Conservation (phyloP, 257 asterid genomes). For the Ballota nigra region DNA sequence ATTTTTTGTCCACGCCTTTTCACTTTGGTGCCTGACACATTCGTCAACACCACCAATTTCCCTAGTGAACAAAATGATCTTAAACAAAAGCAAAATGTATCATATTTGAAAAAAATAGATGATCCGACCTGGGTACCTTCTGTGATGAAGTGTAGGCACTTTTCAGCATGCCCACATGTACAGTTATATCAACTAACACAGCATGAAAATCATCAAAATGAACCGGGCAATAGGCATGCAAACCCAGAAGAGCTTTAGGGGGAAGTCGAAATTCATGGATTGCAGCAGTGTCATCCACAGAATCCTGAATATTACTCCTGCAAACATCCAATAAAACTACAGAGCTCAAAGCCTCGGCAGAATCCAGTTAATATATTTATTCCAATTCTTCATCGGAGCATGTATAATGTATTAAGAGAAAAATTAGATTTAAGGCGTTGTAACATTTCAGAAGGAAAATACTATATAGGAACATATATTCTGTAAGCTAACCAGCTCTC, state of each 20-base stretch:
- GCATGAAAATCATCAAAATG: conserved; percentile 85
- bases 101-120: conserved; percentile 38
- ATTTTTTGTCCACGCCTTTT: background rate
- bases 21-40: conserved; percentile 12
- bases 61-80: conserved; percentile 1
- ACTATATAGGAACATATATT: conserved; percentile 6
- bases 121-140: conserved; percentile 72
- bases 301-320: conserved; percentile 61
- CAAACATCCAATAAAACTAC: background rate
- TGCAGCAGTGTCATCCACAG: conserved; percentile 67
- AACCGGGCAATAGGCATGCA: conserved; percentile 87
- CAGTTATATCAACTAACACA: conserved; percentile 70
- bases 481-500: conserved; percentile 52
- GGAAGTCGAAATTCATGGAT: conserved; percentile 89
- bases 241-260: conserved; percentile 76
- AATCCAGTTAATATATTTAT: background rate
- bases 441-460: background rate
- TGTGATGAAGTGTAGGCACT: conserved; percentile 49
- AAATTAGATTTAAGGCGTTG: background rate
- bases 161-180: conserved; percentile 70
- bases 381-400: background rate
- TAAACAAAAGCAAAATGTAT: conserved; percentile 4
- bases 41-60: background rate
- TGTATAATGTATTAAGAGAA: background rate
- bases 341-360: background rate